Evolutionary conservation across 495 filamentous ascomycete species (phyloP).

Genomic region (Trichoderma gamsii): DNA sequence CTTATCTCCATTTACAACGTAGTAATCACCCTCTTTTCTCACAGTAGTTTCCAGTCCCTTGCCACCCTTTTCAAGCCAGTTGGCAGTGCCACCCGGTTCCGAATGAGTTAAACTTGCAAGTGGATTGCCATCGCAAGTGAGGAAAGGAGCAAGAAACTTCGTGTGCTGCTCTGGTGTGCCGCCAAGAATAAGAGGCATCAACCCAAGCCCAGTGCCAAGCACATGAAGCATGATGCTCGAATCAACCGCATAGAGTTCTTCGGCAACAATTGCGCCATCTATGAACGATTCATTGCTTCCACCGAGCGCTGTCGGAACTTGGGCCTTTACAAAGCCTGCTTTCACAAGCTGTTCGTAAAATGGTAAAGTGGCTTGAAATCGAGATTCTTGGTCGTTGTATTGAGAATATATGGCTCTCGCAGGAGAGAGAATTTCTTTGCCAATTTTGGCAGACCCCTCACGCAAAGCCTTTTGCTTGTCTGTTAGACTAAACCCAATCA

Average conservation of each 20-base stretch:
- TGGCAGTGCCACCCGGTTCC: constrained; percentile 47
- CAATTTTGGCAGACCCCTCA: constrained; percentile 1
- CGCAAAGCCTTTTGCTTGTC: neutral
- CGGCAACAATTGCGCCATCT: constrained; percentile 45
- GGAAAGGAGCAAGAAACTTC: constrained; percentile 44
- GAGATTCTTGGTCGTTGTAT: constrained; percentile 26
- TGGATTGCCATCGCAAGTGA: constrained; percentile 39
- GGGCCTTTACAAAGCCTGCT: constrained; percentile 43
- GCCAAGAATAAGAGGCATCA: constrained; percentile 42
- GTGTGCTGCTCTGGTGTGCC: constrained; percentile 35
- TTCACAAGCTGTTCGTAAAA: constrained; percentile 38
- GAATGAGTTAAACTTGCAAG: constrained; percentile 47
- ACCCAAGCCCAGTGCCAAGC: constrained; percentile 45
- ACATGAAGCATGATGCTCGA: constrained; percentile 43
- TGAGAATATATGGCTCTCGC: constrained; percentile 31
- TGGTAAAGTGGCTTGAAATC: constrained; percentile 43
- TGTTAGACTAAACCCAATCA: neutral
- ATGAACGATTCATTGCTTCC: constrained; percentile 38
- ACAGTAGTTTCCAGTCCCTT: constrained; percentile 45
- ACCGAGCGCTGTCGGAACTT: constrained; percentile 38
- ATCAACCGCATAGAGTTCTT: constrained; percentile 49
- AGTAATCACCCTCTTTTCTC: constrained; percentile 43
- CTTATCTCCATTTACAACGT: constrained; percentile 53
- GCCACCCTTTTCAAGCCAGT: constrained; percentile 45
- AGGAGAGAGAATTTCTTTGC: constrained; percentile 27